Evolutionary conservation across 2,329 filamentous ascomycete species (phyloP).

Genomic region (Bipolaris gigantea): DNA sequence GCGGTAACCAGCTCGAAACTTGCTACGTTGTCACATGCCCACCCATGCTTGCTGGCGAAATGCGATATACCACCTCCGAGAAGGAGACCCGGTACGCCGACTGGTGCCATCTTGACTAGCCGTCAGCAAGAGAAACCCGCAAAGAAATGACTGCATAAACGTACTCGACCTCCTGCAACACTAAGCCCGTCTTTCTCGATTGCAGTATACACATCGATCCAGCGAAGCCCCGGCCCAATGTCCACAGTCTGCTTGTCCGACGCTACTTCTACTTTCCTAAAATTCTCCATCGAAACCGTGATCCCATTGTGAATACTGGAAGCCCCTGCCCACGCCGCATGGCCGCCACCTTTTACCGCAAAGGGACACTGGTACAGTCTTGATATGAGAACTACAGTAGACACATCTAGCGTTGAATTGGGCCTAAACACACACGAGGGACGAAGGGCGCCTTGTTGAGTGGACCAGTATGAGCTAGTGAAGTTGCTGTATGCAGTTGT

Average conservation of each 20-base stretch:
- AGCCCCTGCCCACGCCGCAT: slow-evolving; percentile 43
- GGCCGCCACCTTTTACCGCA: slow-evolving; percentile 50
- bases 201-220: slow-evolving; percentile 33
- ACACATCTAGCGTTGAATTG: slow-evolving; percentile 11
- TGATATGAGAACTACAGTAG: slow-evolving; percentile 15
- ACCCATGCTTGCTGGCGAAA: slow-evolving; percentile 27
- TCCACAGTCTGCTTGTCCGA: slow-evolving; percentile 25
- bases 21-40: slow-evolving; percentile 35
- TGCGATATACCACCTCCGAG: slow-evolving; percentile 32
- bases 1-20: slow-evolving; percentile 23
- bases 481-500: slow-evolving; percentile 11
- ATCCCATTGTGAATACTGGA: slow-evolving; percentile 49
- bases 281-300: slow-evolving; percentile 45
- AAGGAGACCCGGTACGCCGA: slow-evolving; percentile 35
- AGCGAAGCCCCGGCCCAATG: slow-evolving; percentile 33
- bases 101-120: slow-evolving; percentile 10
- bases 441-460: slow-evolving; percentile 22
- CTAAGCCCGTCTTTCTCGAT: slow-evolving; percentile 27
- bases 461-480: slow-evolving; percentile 25
- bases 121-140: background rate
- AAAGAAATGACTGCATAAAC: background rate
- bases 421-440: slow-evolving; percentile 31
- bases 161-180: slow-evolving; percentile 29
- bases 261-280: slow-evolving; percentile 32
- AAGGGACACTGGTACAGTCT: slow-evolving; percentile 37